Percentiles rank a stretch among this genome's conserved stretches.
Evolutionary conservation across 257 asterid genomes (phyloP).

Genomic region (Nicotiana obtusifolia): DNA sequence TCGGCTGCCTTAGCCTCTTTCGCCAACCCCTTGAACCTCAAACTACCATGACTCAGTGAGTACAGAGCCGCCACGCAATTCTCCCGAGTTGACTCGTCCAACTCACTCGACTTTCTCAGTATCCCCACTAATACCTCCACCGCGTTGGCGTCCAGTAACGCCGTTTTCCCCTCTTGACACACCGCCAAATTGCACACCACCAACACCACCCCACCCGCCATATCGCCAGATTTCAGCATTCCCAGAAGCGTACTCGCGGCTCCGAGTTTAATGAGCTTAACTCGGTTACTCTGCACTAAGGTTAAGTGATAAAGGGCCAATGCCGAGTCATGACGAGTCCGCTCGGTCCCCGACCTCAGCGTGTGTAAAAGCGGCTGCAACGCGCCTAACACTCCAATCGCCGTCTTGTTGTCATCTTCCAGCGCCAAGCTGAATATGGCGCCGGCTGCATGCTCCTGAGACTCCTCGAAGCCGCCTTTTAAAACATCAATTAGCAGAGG

Average conservation of each 20-base stretch:
- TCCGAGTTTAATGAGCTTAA: constrained; percentile 52
- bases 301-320: constrained; percentile 79
- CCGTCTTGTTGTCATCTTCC: constrained; percentile 70
- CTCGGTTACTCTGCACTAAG: constrained; percentile 58
- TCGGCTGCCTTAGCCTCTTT: constrained; percentile 50
- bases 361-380: constrained; percentile 73
- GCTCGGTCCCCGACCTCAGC: constrained; percentile 63
- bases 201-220: constrained; percentile 60
- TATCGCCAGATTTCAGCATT: constrained; percentile 39
- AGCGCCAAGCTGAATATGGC: constrained; percentile 77
- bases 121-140: constrained; percentile 49
- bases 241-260: constrained; percentile 49
- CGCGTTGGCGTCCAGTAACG: constrained; percentile 58
- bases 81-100: constrained; percentile 62
- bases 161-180: constrained; percentile 63
- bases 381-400: constrained; percentile 81
- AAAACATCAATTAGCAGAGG: constrained; percentile 59
- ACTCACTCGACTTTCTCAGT: constrained; percentile 40
- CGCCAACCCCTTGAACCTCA: constrained; percentile 73
- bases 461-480: constrained; percentile 67
- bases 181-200: constrained; percentile 80
- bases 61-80: constrained; percentile 59
- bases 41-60: constrained; percentile 65
- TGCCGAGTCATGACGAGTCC: constrained; percentile 79
- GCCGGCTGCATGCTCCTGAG: constrained; percentile 89